Evolutionary conservation across 2,329 filamentous ascomycete species (phyloP), one percentile per base, ranked within the genome.

Genomic region (Diplodia seriata): DNA sequence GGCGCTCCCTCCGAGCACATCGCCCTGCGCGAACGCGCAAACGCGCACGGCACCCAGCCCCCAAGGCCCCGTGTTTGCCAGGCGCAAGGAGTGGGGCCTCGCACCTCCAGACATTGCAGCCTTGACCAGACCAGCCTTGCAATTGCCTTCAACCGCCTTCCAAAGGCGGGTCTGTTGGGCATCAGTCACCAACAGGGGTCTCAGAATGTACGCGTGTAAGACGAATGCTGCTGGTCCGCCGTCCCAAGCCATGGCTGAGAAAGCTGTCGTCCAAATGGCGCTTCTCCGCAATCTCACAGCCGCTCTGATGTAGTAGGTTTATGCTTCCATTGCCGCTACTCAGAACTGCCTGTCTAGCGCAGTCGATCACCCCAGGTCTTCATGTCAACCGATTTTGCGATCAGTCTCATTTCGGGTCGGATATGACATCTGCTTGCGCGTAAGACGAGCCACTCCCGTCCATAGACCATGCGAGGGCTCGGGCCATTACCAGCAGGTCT

Each of bases 401-500:
- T 11, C 59, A 53, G 59, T 63, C 59, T 23, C 59, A 63, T 63
- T 51, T 9, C 29, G n/a, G 26, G 47, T n/a, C 29, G n/a, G 23
- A 63, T n/a, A 63, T 63, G 59, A 63, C 59, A 63, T 63, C 59
- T 50, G 11, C 20, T 31, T 38, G 59, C 59, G 59, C 36, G 47
- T 63, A 31, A 51, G 59, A 63, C 59, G 59, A 63, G 47, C 59
- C 59, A 63, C 59, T 63, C 31, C 59, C 31, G 47, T n/a, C 20
- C 59, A 51, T 18, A 63, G 31, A 20, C 31, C 31, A 5, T 12
- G 43, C n/a, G 29, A 50, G 57, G 26, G n/a, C 31, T 38, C 20
- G 29, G 20, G 11, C 20, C 8, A 20, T 62, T 63, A 23, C n/a
- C 29, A 26, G n/a, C 36, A 51, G 14, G 57, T n/a, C 59, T 47